Evolutionary conservation across 2,329 filamentous ascomycete species (phyloP), one percentile per base, ranked within the genome.

Genomic region (Penicillium sp.): DNA sequence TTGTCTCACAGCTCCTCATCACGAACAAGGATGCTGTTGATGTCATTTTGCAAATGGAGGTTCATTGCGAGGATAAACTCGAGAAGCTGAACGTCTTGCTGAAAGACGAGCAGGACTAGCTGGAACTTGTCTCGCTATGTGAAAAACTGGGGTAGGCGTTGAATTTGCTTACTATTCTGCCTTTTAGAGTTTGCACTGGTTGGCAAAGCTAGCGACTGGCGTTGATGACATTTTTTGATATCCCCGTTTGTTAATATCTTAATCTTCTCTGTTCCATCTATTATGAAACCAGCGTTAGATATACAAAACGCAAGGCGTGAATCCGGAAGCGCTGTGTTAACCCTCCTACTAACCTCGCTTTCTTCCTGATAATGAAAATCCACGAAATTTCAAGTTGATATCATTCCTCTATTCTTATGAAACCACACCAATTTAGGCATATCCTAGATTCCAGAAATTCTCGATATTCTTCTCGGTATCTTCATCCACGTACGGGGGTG

Each of bases 381-480:
- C n/a, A n/a, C n/a, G n/a, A n/a, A n/a, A n/a, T n/a, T n/a, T n/a
- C n/a, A n/a, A n/a, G n/a, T n/a, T n/a, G n/a, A n/a, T n/a, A n/a
- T 6, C 13, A 34, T 34, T 18, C n/a, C 16, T n/a, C 8, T 16
- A 34, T n/a, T n/a, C 13, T 34, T 18, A 34, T n/a, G n/a, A 28
- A 28, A 28, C 10, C 10, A 28, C 24, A 28, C 10, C 24, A 10
- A 14, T 14, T 69, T 58, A 81, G 45, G 79, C 79, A 69, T 77
- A 77, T 5, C 79, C 79, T 50, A 81, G 61, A 5, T 58, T 72
- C 76, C 75, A 78, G 60, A 82, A 82, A 3, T 58, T 75, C 54
- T 79, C 75, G 16, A 82, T 62, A 60, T 83, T 83, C 56, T 68
- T 72, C 58, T 60, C 70, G 24, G 73, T 78, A 55, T 81, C 79